Evolutionary conservation across 2,329 filamentous ascomycete species (phyloP), one percentile per base, ranked within the genome.

Genomic region (Arthroderma sp.): DNA sequence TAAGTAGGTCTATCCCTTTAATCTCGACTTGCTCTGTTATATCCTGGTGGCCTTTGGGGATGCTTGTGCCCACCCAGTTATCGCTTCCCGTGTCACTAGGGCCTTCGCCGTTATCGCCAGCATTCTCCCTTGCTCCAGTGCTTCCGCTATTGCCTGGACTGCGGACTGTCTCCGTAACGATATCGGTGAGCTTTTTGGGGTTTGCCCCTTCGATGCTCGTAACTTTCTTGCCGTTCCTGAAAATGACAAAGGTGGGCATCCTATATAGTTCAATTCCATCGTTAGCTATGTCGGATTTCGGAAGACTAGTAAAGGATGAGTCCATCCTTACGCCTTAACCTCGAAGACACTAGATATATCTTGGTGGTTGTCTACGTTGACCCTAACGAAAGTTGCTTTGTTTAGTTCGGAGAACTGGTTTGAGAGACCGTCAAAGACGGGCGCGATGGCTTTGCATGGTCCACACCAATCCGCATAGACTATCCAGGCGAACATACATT

Each of bases 221-320:
- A 39, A 78, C 73, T 46, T 79, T 68, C 51, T 77, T 71, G 54
- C 80, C 82, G 58, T 82, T 74, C 55, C 82, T 82, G 70, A 86
- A 93, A 56, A 95, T 74, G 58, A 96, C 75, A 64, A 96, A 94
- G n/a, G 88, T 94, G 6, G 91, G 91, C 59, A 89, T 88, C 51
- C 74, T 75, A 38, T 36, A 32, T 15, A n/a, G n/a, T 30, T 22
- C 27, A 27, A 29, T 29, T 8, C 38, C 15, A 22, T 22, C 15
- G 34, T 48, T 33, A 47, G 46, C 11, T 41, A 15, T 8, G 34
- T 27, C 15, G 15, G 2, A 10, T 27, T 22, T 38, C n/a, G 36
- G 7, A 27, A 22, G 7, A 9, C 28, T 29, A 38, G 31, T 10
- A n/a, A 38, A 40, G 43, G 8, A 40, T 1, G 11, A 41, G 9